Percentiles rank a stretch among this genome's conserved stretches.
Conservation (phyloP, 2,329 filamentous ascomycete species). For the Ophiostoma australiae region DNA sequence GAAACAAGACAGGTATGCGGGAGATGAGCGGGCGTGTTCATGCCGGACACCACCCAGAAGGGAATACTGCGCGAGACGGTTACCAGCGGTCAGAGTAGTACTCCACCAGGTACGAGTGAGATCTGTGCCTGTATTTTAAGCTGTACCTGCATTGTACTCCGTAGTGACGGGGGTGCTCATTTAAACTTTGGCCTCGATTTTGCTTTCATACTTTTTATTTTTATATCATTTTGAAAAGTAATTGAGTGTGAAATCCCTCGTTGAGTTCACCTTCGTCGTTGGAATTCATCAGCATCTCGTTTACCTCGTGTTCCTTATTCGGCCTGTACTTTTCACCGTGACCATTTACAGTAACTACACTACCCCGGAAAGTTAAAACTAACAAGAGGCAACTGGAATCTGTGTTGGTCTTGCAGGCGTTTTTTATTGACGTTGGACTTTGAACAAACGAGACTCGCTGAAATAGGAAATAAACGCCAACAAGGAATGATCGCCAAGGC, state of each 20-base stretch:
- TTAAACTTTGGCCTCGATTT: not conserved
- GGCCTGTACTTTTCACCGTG: too few relatives aligned
- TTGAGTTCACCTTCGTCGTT: not conserved
- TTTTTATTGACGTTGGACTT: not conserved
- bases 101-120: not conserved
- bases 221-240: too few relatives aligned
- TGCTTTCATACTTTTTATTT: not conserved
- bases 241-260: not conserved
- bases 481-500: not conserved
- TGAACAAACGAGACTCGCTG: not conserved
- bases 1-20: not conserved
- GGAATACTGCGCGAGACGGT: not conserved
- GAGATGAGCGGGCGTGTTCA: not conserved
- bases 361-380: not conserved
- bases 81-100: not conserved
- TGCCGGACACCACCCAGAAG: not conserved
- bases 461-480: not conserved
- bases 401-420: not conserved
- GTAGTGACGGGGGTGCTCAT: not conserved
- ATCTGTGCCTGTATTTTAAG: too few relatives aligned
- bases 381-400: not conserved
- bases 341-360: not conserved
- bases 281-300: not conserved
- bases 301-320: not conserved
- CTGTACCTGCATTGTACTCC: not conserved